Evolutionary conservation across 1,284 basidiomycete species (phyloP).

Genomic region (Wallemia ichthyophaga): DNA sequence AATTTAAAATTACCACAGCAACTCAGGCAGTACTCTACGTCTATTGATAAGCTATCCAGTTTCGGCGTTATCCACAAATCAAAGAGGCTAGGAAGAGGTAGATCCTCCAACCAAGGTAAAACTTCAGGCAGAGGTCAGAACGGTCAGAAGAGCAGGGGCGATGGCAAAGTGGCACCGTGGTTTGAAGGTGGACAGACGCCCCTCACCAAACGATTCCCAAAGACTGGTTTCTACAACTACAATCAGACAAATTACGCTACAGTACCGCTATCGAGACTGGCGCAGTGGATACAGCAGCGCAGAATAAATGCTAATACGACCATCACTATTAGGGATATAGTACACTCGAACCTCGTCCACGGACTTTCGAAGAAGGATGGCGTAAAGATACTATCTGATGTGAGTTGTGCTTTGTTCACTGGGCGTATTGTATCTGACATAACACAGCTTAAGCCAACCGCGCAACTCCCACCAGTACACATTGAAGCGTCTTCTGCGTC

Average conservation of each 20-base stretch:
- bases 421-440: conserved; percentile 46
- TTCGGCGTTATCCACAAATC: not conserved
- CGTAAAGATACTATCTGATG: conserved; percentile 1
- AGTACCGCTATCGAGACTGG: conserved; percentile 2
- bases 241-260: not conserved
- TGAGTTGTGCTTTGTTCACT: conserved; percentile 1
- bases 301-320: conserved; percentile 1
- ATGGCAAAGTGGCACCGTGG: conserved; percentile 24
- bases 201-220: conserved; percentile 67
- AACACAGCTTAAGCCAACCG: conserved; percentile 51
- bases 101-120: conserved; percentile 63
- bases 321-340: not conserved
- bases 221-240: conserved; percentile 66
- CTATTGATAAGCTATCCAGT: not conserved
- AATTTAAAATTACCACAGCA: not conserved
- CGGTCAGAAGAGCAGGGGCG: conserved; percentile 77
- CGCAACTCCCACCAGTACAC: conserved; percentile 53
- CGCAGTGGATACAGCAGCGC: conserved; percentile 4
- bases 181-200: conserved; percentile 96
- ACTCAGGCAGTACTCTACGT: not conserved
- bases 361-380: not conserved
- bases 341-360: not conserved
- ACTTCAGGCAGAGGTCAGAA: conserved; percentile 84
- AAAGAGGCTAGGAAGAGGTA: conserved; percentile 57
- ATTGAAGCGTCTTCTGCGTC: conserved; percentile 62